These are phyloP conservation scores for Dactylonectria macrodidyma DNA, from an alignment of 2,329 filamentous ascomycete species.

Conservation along the genomic window DNA sequence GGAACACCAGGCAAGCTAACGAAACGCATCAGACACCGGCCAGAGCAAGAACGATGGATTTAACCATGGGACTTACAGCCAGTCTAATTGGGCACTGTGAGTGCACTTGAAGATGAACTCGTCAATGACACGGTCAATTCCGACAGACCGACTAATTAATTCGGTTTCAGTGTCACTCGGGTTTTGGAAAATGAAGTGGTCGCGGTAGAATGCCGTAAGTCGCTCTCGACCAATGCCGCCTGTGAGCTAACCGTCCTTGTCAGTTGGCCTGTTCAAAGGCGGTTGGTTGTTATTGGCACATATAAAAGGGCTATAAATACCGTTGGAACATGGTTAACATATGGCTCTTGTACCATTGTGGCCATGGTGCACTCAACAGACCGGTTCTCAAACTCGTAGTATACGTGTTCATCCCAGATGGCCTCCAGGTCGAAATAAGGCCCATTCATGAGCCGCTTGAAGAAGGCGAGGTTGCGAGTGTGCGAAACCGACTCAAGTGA, in stretches of 20 bases:
- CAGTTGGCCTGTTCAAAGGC: not conserved
- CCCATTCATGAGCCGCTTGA: slow-evolving; percentile 74
- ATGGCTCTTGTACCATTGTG: slow-evolving; percentile 85
- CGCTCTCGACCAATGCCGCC: slow-evolving; percentile 77
- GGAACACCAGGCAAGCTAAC: slow-evolving; percentile 59
- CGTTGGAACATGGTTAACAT: slow-evolving; percentile 84
- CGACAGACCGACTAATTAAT: slow-evolving; percentile 79
- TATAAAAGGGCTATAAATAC: slow-evolving; percentile 53
- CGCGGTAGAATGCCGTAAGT: slow-evolving; percentile 76
- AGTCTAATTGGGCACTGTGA: slow-evolving; percentile 75
- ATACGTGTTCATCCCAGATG: slow-evolving; percentile 85
- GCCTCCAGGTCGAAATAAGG: slow-evolving; percentile 81
- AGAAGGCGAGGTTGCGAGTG: slow-evolving; percentile 74
- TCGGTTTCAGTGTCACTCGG: slow-evolving; percentile 76
- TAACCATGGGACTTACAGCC: slow-evolving; percentile 68
- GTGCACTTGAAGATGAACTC: slow-evolving; percentile 78
- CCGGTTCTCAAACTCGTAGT: slow-evolving; percentile 78
- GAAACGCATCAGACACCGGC: too few relatives aligned
- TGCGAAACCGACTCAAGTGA: slow-evolving; percentile 73
- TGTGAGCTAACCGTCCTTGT: slow-evolving; percentile 58
- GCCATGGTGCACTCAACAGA: slow-evolving; percentile 81
- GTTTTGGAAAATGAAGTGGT: slow-evolving; percentile 84
- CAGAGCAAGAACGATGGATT: too few relatives aligned
- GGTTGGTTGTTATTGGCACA: too few relatives aligned
- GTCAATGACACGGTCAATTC: slow-evolving; percentile 79